Evolutionary conservation across 257 asterid species (phyloP).

Genomic region (Petrea volubilis): DNA sequence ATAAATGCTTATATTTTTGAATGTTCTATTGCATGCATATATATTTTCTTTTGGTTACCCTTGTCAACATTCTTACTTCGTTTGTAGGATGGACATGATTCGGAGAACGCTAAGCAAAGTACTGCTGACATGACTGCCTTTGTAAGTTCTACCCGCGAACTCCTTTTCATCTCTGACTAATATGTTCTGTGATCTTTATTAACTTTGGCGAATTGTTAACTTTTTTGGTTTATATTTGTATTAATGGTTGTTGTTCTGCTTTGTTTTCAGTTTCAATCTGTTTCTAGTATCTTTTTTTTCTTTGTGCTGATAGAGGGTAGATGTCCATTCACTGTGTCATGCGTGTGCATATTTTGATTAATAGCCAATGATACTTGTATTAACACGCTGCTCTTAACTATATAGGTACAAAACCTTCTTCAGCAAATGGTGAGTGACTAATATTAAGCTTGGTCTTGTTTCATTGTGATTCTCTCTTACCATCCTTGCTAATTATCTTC

Average conservation of each 20-base stretch:
- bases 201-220: not conserved
- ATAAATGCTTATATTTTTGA: not conserved
- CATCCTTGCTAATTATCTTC: not conserved
- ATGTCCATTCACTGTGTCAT: not conserved
- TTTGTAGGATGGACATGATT: conserved; percentile 79
- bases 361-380: conserved; percentile 8
- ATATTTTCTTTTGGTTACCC: not conserved
- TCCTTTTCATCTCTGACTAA: not conserved
- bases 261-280: not conserved
- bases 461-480: not conserved
- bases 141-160: conserved; percentile 42
- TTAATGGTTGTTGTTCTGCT: not conserved
- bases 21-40: not conserved
- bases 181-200: not conserved
- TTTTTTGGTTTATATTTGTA: not conserved
- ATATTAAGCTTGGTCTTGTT: not conserved
- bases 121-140: conserved; percentile 88
- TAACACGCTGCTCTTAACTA: conserved; percentile 23
- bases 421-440: conserved; percentile 76
- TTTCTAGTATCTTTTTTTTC: not conserved
- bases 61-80: not conserved
- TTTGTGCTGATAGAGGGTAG: not conserved
- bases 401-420: conserved; percentile 84
- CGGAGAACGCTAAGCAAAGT: conserved; percentile 60
- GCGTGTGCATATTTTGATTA: not conserved